Base-by-base conservation (phyloP, 177 flowering plant species). In the Vitis hybrid region DNA sequence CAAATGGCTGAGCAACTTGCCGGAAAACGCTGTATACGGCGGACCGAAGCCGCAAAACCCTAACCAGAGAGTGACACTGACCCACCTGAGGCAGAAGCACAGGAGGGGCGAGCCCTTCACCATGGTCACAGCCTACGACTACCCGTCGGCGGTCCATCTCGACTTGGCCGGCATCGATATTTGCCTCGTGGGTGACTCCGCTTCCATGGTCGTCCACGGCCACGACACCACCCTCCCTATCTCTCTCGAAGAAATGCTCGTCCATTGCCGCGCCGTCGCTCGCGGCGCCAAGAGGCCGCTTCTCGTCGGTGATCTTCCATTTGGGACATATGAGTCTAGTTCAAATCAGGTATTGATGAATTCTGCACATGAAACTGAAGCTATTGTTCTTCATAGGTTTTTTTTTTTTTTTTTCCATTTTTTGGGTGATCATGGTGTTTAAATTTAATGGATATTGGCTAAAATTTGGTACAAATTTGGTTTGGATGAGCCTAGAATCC, bases 171-270 rank as follows among this genome's bases (percentile, higher is more conserved):
- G 99, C 12, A 88, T 95, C 35, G 98, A 95, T 65, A 61, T 95
- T 10, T 90, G 96, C 71, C 78, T 95, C 15, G 97, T 95, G 17
- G 98, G 99, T 0, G 99, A 95, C 68, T 95, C 99, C 0, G 97
- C 98, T 17, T 63, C 97, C 64, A 93, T 95, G 99, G 99, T 95
- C 17, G 98, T 95, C 24, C 99, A 95, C 70, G 99, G 98, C 46
- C 87, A 95, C 64, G 99, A 95, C 78, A 95, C 99, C 69, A 91
- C 98, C 5, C 82, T 95, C 53, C 99, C 98, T 1, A 89, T 95
- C 69, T 68, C 91, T 4, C 67, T 93, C 3, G 94, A 90, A 1
- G 96, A 95, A 82, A 95, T 93, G 94, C 88, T 95, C 17, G 91
- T 91, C 20, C 99, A 95, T 62, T 95, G 99, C 65, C 86, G 97